These are phyloP conservation scores for Schizothecium vesticola DNA, from an alignment of 495 filamentous ascomycete species.

Conservation along the genomic window DNA sequence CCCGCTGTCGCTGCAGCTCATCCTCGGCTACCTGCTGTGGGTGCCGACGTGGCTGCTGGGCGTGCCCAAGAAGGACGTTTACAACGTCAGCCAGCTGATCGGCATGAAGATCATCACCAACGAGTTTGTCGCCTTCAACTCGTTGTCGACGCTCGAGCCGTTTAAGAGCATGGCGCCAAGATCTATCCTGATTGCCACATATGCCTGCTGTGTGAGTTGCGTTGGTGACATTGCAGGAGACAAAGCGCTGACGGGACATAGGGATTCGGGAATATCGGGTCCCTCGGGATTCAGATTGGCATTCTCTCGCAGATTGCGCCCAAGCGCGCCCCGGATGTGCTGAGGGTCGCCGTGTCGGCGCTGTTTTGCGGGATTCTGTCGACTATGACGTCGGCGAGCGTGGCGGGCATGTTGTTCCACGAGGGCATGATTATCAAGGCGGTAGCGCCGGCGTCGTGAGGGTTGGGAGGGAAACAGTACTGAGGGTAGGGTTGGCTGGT, in stretches of 20 bases:
- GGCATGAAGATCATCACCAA: conserved; percentile 78
- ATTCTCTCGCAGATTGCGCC: conserved; percentile 78
- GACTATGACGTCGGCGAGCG: conserved; percentile 73
- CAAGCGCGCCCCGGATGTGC: conserved; percentile 64
- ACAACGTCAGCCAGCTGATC: conserved; percentile 72
- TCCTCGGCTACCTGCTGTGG: conserved; percentile 80
- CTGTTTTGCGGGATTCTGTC: conserved; percentile 72
- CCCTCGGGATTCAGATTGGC: conserved; percentile 80
- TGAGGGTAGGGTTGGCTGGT: neutral
- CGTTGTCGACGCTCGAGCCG: conserved; percentile 57
- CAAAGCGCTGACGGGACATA: conserved; percentile 65
- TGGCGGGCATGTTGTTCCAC: conserved; percentile 59
- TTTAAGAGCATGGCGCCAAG: conserved; percentile 57
- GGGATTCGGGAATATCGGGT: conserved; percentile 76
- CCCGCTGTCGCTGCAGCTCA: conserved; percentile 66
- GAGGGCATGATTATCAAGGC: neutral
- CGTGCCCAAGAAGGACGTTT: conserved; percentile 65
- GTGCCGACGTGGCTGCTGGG: conserved; percentile 81
- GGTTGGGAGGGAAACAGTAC: no score
- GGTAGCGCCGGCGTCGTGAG: neutral
- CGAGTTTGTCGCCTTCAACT: conserved; percentile 59
- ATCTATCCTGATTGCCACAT: conserved; percentile 75
- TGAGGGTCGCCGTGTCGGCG: conserved; percentile 67
- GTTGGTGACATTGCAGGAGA: no score
- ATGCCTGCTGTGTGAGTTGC: conserved; percentile 78